Evolutionary conservation across 805 yeast genomes (phyloP), one percentile per base, ranked within the genome.

Genomic region (Myxozyma nipponensis): DNA sequence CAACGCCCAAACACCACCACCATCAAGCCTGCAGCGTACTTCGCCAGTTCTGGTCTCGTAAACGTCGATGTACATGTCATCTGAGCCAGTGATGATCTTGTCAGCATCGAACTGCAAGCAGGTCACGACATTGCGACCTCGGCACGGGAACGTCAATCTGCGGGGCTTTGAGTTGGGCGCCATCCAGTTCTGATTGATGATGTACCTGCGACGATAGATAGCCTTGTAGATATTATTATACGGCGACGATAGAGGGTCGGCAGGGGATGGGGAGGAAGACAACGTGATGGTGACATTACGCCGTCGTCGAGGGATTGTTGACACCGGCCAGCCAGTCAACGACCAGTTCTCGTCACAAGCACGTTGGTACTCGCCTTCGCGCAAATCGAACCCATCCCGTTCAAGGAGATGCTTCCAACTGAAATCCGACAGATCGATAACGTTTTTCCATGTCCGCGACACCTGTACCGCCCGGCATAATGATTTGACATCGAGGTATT

Each of bases 1-100:
- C 65, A 93, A 75, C 1, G 98, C 98, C 98, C 98, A 93, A 3
- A 93, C 98, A 36, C 98, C 98, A 40, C 98, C 98, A 5, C 96
- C 97, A 39, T 76, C 73, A 39, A 93, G 73, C 4, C 81, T 81
- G 38, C 77, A 72, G 6, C 82, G 62, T 45, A 83, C 72, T 38
- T 71, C 70, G 3, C 97, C 97, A 0, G 85, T 79, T 26, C 74
- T 71, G 0, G 96, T 81, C 57, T 84, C 83, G 67, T 86, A 88
- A 6, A 93, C 82, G 56, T 86, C 82, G 54, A 93, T 86, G 64
- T 80, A 77, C 55, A 79, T 79, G 58, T 88, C 96, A 62, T 90
- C 97, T 1, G 95, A 89, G 26, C 96, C 96, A 1, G 96, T 89
- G 50, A 91, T 85, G 46, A 93, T 84, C 63, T 82, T 83, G 57